These are phyloP conservation scores for Sphaerostilbella broomeana DNA, from an alignment of 2,329 filamentous ascomycete genomes.

Conservation along the genomic window DNA sequence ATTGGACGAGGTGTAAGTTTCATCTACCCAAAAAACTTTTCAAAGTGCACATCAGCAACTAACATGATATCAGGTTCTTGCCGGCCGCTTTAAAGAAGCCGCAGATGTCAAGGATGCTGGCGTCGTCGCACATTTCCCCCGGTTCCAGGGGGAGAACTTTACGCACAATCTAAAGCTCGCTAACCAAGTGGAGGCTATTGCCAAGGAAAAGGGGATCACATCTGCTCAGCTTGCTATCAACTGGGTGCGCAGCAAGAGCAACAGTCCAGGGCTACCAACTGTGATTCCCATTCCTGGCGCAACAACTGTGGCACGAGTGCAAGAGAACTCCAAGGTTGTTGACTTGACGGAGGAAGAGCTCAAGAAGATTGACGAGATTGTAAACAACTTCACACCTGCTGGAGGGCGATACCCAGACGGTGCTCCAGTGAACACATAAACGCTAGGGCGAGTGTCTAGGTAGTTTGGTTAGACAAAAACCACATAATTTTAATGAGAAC, in stretches of 20 bases:
- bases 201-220: slow-evolving; percentile 53
- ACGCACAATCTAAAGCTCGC: slow-evolving; percentile 58
- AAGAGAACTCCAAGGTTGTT: slow-evolving; percentile 52
- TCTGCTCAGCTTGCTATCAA: slow-evolving; percentile 59
- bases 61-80: slow-evolving; percentile 23
- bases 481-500: background rate
- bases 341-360: slow-evolving; percentile 45
- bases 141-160: slow-evolving; percentile 59
- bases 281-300: slow-evolving; percentile 64
- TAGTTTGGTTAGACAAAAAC: background rate
- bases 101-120: slow-evolving; percentile 20
- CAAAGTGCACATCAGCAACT: slow-evolving; percentile 9
- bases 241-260: slow-evolving; percentile 51
- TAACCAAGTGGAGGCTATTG: slow-evolving; percentile 49
- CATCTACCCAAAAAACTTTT: background rate
- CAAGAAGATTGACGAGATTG: slow-evolving; percentile 40
- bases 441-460: background rate
- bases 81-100: slow-evolving; percentile 21
- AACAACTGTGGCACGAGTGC: slow-evolving; percentile 47
- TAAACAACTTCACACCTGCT: slow-evolving; percentile 40
- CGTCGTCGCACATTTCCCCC: slow-evolving; percentile 35
- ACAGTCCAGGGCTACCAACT: slow-evolving; percentile 43
- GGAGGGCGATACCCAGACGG: slow-evolving; percentile 43
- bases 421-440: slow-evolving; percentile 28
- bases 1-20: slow-evolving; percentile 24